Base-by-base conservation (phyloP, 768 basidiomycete genomes). In the Lentinus tigrinus region DNA sequence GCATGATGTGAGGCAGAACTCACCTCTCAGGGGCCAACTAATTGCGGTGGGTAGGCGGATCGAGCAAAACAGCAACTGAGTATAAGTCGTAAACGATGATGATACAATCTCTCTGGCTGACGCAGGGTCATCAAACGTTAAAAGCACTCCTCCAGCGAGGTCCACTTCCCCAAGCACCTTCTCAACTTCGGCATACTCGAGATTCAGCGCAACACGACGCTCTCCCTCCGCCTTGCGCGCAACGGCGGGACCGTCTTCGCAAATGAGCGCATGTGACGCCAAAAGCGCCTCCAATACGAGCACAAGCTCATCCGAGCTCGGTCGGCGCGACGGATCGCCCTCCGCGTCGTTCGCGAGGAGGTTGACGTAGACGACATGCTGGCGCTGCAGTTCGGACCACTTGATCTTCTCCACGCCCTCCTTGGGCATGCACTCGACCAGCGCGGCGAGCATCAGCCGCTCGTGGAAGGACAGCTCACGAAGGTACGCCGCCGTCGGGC, bases 331-430 rank as follows among this genome's bases (percentile, higher is more conserved):
- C 21, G 48, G 47, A n/a, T 76, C 78, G 16, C 78, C 76, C 31
- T 80, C 77, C 8, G 81, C 75, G n/a, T 42, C 52, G 26, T 46
- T 21, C 14, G 82, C 77, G 13, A 97, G 81, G 2, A 85, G 75
- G 59, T 83, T 81, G 49, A 85, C 78, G 61, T 93, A 89, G 7
- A 82, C 80, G 27, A 85, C 69, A 66, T 94, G 91, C 68, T 96
- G 93, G 53, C 86, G 78, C 57, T 85, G 81, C 40, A 95, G 89
- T 61, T 92, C 88, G 26, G 81, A 80, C 91, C 91, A 95, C 64
- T 84, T 84, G 47, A 98, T 87, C 74, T 95, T 92, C 52, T 93
- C 88, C 0, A 98, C 81, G 26, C 95, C 95, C 58, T 90, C 87
- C 43, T 89, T 79, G 69, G 87, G 85, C 43, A 92, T 81, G 67